Base-by-base conservation (phyloP, 768 basidiomycete genomes). In the Sarcomyxa edulis region DNA sequence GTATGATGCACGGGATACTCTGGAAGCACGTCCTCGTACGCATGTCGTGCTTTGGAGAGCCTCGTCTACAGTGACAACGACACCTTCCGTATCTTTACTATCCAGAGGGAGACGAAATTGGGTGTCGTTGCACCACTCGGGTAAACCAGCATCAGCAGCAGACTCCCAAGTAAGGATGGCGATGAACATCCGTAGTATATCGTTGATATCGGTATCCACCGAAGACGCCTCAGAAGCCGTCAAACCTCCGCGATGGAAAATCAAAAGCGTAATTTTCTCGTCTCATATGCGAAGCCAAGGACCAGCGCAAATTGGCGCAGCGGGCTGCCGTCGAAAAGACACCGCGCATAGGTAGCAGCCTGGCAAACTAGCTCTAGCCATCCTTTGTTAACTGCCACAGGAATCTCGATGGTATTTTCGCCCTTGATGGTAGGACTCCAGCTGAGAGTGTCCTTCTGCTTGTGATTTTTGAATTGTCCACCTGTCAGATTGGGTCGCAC, bases 181-280 rank as follows among this genome's bases (percentile, higher is more conserved):
- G 16, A 47, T 29, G 8, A 46, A 7, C 7, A 48, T 4, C 1
- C 35, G 35, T 4, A 44, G 31, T 10, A 40, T 26, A 4, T 30
- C 39, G 15, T 23, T 7, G 1, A 4, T 16, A 3, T 1, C 7
- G 10, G 10, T 6, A 5, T 26, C 3, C 15, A 44, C 25, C 3
- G 29, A 4, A 12, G 45, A 11, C 18, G 25, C 18, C 10, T 2
- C 5, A 18, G 37, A 36, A 16, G 43, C 34, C 20, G 48, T 49
- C 8, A 49, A 33, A 3, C 50, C 48, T 11, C 45, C 48, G 4
- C 38, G 24, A 21, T 52, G 46, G 18, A 43, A 47, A 10, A 52
- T 27, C 1, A 49, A 43, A 49, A 52, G 3, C 42, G 21, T 2
- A 49, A 24, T 9, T 34, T 23, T 1, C 20, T 6, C 1, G n/a